phyloP scores from a whole-genome alignment of 176 grass and related monocot species.

The Guadua angustifolia region DNA sequence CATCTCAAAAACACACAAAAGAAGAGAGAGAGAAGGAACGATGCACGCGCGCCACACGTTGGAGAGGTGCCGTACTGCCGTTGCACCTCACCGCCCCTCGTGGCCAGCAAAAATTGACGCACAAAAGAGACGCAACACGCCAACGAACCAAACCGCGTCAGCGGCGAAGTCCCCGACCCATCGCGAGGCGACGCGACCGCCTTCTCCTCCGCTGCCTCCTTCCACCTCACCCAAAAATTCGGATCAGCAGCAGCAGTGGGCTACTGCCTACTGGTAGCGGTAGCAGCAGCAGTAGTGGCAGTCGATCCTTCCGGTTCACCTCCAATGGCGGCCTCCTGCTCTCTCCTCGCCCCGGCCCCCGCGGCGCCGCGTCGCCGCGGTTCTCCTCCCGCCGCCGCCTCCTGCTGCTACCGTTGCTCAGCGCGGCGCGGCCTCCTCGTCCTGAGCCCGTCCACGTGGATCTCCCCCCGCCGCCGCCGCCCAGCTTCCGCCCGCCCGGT shows the following conservation, averaged over 20 bases:
- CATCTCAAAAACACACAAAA: too few relatives aligned
- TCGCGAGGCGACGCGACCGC: background rate
- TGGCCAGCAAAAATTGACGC: background rate
- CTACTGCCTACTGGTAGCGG: background rate
- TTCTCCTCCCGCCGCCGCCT: background rate
- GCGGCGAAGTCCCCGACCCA: background rate
- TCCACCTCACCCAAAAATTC: constrained; percentile 15
- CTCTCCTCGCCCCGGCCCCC: constrained; percentile 1
- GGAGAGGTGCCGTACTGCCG: too few relatives aligned
- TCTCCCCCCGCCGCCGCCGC: background rate
- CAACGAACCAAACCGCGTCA: constrained; percentile 1
- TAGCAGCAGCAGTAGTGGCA: background rate
- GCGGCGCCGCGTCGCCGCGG: background rate
- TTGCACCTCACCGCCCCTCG: constrained; percentile 20
- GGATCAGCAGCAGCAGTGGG: constrained; percentile 10
- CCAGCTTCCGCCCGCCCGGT: background rate
- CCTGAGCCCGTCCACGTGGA: background rate
- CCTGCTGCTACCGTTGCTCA: background rate
- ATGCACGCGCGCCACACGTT: constrained; percentile 36
- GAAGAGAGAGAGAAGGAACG: too few relatives aligned
- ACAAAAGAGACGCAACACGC: background rate
- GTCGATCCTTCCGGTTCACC: background rate
- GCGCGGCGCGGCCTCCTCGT: background rate
- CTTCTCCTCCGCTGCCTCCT: background rate
- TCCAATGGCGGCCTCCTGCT: constrained; percentile 43